Conservation (phyloP, 768 basidiomycete species). For the Clitopilus hobsonii region DNA sequence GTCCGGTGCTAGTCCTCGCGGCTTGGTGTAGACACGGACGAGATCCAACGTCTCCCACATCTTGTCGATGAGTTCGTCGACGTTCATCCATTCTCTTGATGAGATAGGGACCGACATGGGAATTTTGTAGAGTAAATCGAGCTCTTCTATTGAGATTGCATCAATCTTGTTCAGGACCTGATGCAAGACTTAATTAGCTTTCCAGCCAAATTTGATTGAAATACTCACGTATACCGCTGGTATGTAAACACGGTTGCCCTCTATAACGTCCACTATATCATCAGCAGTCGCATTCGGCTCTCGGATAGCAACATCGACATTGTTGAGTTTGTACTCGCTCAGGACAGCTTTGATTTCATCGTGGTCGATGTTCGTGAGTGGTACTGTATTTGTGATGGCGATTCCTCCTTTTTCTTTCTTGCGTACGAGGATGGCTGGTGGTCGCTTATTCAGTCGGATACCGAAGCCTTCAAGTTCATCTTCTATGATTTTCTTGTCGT, state of each 20-base stretch:
- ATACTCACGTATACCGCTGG: constrained; percentile 83
- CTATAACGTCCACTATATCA: constrained; percentile 95
- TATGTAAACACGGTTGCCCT: constrained; percentile 94
- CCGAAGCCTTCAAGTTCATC: constrained; percentile 96
- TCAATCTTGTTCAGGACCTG: constrained; percentile 93
- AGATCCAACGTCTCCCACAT: constrained; percentile 96
- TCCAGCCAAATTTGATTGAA: too few species aligned
- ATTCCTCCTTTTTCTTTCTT: constrained; percentile 91
- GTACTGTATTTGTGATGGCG: constrained; percentile 94
- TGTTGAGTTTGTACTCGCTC: constrained; percentile 88
- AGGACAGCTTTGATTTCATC: constrained; percentile 95
- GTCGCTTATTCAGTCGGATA: constrained; percentile 91
- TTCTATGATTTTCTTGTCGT: constrained; percentile 91
- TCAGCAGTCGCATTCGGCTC: constrained; percentile 91
- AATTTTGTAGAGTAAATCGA: constrained; percentile 93
- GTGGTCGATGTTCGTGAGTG: constrained; percentile 90
- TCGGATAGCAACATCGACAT: constrained; percentile 88
- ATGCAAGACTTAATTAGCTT: too few species aligned
- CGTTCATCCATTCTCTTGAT: constrained; percentile 91
- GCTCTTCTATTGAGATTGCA: constrained; percentile 96
- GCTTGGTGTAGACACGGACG: constrained; percentile 95
- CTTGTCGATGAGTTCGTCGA: constrained; percentile 87
- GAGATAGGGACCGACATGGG: constrained; percentile 94
- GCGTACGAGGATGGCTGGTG: constrained; percentile 80
- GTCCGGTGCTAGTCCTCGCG: constrained; percentile 86